Percentiles rank a stretch among this genome's conserved stretches.
These are phyloP conservation scores for Sistotremastrum niveocremeum DNA, from an alignment of 768 basidiomycete genomes.

Conservation along the genomic window DNA sequence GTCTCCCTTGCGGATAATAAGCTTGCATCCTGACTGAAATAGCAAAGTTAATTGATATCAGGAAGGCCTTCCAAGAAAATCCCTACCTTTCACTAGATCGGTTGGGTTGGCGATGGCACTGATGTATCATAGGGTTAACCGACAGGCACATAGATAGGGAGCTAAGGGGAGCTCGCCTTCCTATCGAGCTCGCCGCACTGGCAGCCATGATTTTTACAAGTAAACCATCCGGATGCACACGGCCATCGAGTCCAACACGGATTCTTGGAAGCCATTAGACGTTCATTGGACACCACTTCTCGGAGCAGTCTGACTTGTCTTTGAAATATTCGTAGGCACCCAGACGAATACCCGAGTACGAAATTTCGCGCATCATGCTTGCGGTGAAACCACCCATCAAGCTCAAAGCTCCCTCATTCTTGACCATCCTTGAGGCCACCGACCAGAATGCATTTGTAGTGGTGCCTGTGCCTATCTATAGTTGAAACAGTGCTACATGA, in stretches of 20 bases:
- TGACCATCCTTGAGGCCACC: slow-evolving; percentile 20
- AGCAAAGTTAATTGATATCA: neutral
- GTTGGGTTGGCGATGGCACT: slow-evolving; percentile 23
- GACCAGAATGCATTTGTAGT: slow-evolving; percentile 20
- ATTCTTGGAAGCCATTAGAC: slow-evolving; percentile 7
- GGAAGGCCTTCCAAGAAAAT: neutral
- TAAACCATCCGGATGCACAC: slow-evolving; percentile 18
- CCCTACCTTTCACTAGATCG: slow-evolving; percentile 22
- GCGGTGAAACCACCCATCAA: slow-evolving; percentile 20
- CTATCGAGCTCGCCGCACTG: slow-evolving; percentile 18
- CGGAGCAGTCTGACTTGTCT: slow-evolving; percentile 9
- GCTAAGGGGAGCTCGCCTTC: slow-evolving; percentile 1
- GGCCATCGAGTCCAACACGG: slow-evolving; percentile 11
- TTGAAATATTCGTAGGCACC: slow-evolving; percentile 27
- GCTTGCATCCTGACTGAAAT: slow-evolving; percentile 24
- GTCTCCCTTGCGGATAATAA: slow-evolving; percentile 20
- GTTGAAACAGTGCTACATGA: neutral
- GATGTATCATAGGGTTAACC: neutral
- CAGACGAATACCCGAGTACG: slow-evolving; percentile 22
- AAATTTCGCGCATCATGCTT: slow-evolving; percentile 21
- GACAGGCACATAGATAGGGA: neutral
- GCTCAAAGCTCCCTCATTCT: slow-evolving; percentile 18
- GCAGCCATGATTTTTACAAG: slow-evolving; percentile 21
- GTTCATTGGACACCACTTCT: neutral
- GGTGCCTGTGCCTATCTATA: slow-evolving; percentile 13